Base-by-base conservation (phyloP, 2,329 filamentous ascomycete species). In the Epichloe uncinata region DNA sequence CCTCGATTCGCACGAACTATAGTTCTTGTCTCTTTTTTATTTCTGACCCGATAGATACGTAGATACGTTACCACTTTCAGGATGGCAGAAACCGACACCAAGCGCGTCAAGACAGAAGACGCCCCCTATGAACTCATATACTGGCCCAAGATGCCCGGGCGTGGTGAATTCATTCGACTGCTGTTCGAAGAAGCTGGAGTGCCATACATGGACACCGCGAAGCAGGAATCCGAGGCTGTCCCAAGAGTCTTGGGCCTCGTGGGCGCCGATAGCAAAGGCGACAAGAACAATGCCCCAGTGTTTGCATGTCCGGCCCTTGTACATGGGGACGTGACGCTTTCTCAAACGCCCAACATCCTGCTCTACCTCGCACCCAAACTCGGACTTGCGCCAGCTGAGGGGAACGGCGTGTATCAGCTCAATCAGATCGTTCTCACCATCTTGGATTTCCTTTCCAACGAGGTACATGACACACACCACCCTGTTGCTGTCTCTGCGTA, bases 381-480 rank as follows among this genome's bases (percentile, higher is more conserved):
- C 0, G 77, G 75, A 0, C 70, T 88, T 1, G 73, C 72, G 0
- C 67, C 70, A 2, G 66, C 68, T 1, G 55, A 63, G 16, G 64
- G 2, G 2, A 61, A 65, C 3, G 73, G 69, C 4, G 63, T 76
- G 43, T 82, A 76, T 54, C 73, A 75, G 50, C 69, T 87, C 53
- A 80, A 86, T 51, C 73, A 71, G 45, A 72, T 89, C 30, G 72
- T 75, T 0, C 65, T 89, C 52, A 89, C 85, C 3, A 81, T 84
- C 1, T 66, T 90, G 16, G 86, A 91, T 58, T 77, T 77, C 1
- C 64, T 90, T 44, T 78, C 77, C 58, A 81, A 83, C 56, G 86
- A 90, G 66, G 64, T 79, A 1, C 86, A 90, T 61, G 84, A 90
- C 57, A 81, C 78, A 26, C 86, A 91, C 62, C 86, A 91, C 59